A percentile compares a stretch with the other conserved stretches of the same genome.
Evolutionary conservation across 306 rosid genomes (phyloP).

Genomic region (Potentilla sterilis): DNA sequence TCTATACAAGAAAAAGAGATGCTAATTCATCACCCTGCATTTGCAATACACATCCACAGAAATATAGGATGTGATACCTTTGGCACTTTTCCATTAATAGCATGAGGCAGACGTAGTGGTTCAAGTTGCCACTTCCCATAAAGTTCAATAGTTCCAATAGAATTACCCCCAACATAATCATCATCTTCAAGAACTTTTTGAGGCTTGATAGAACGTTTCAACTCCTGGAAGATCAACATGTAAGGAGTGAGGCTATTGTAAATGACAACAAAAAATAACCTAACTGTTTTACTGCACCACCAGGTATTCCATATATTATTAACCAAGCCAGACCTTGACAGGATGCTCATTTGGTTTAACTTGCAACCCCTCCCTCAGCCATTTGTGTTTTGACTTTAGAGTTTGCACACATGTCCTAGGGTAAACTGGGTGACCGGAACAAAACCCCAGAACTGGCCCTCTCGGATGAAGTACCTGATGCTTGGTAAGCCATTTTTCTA

Average conservation of each 20-base stretch:
- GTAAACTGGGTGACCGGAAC: conserved; percentile 83
- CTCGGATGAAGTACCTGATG: conserved; percentile 84
- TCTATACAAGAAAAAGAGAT: not conserved
- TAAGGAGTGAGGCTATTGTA: not conserved
- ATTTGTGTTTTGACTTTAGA: conserved; percentile 70
- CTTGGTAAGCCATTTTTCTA: conserved; percentile 89
- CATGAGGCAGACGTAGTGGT: conserved; percentile 74
- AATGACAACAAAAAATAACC: conserved; percentile 15
- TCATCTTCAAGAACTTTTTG: conserved; percentile 57
- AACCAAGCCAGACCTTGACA: conserved; percentile 59
- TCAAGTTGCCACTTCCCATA: conserved; percentile 93
- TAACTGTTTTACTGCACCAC: conserved; percentile 16
- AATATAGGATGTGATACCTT: conserved; percentile 48
- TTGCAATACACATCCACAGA: conserved; percentile 15
- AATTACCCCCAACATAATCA: conserved; percentile 44
- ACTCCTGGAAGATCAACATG: conserved; percentile 46
- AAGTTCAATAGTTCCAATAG: conserved; percentile 53
- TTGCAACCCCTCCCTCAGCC: conserved; percentile 94
- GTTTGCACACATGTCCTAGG: conserved; percentile 85
- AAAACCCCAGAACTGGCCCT: conserved; percentile 85
- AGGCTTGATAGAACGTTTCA: conserved; percentile 50
- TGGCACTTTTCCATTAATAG: conserved; percentile 80
- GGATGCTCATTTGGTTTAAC: conserved; percentile 72
- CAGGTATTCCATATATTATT: conserved; percentile 6
- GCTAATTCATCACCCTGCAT: conserved; percentile 4